These are phyloP conservation scores for Linum trigynum DNA, from an alignment of 345 rosid species.

Conservation along the genomic window DNA sequence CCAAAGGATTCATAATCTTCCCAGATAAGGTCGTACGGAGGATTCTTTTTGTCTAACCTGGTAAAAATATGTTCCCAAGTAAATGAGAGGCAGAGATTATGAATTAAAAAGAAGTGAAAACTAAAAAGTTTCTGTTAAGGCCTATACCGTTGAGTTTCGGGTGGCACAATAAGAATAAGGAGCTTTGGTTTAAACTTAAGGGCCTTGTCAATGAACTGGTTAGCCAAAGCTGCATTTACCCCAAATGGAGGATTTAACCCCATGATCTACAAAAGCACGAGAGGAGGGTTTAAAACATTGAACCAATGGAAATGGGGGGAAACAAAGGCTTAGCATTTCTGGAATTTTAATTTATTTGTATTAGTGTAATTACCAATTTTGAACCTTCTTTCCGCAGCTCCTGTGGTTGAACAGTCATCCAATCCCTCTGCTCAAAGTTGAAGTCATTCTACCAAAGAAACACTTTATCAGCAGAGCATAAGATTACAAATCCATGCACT, in stretches of 20 bases:
- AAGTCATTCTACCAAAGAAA: conserved; percentile 46
- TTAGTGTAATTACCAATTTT: conserved; percentile 45
- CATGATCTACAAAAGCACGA: conserved; percentile 51
- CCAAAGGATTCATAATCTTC: conserved; percentile 52
- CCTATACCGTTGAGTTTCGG: conserved; percentile 64
- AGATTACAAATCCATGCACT: neutral
- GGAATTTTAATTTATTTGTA: conserved; percentile 9
- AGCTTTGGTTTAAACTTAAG: conserved; percentile 87
- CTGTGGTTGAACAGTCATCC: conserved; percentile 54
- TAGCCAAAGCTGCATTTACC: conserved; percentile 58
- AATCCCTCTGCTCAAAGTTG: conserved; percentile 70
- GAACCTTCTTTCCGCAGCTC: conserved; percentile 63
- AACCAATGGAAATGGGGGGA: neutral
- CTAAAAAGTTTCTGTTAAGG: conserved; percentile 1
- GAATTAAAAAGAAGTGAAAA: conserved; percentile 12
- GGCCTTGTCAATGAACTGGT: conserved; percentile 69
- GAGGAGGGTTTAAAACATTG: neutral
- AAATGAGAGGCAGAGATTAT: conserved; percentile 1
- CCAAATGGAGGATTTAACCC: conserved; percentile 99
- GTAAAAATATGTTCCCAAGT: conserved; percentile 10
- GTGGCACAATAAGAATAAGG: conserved; percentile 80
- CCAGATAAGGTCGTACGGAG: conserved; percentile 68
- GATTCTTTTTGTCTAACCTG: conserved; percentile 68
- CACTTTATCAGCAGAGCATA: conserved; percentile 1
- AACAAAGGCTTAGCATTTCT: neutral